Conservation (phyloP, 768 basidiomycete species). For the Mycena olivaceomarginata region DNA sequence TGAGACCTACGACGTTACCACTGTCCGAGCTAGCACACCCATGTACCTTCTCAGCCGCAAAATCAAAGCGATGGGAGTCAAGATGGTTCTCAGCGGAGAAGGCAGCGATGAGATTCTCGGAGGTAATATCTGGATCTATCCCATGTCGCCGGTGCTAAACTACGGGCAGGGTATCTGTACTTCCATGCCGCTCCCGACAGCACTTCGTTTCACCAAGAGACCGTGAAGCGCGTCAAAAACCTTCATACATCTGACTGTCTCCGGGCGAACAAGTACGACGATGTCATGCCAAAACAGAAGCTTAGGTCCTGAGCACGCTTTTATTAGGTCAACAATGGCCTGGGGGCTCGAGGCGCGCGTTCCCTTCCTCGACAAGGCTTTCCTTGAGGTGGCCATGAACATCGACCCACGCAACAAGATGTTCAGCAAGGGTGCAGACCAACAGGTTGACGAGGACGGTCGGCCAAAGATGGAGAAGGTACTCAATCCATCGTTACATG, state of each 20-base stretch:
- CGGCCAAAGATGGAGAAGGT: constrained; percentile 98
- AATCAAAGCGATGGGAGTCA: constrained; percentile 99
- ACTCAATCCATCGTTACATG: constrained; percentile 59
- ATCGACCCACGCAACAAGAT: constrained; percentile 91
- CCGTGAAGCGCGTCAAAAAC: constrained; percentile 96
- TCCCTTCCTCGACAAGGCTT: constrained; percentile 97
- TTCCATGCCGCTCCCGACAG: constrained; percentile 98
- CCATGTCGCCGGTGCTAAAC: constrained; percentile 7
- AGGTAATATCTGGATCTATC: constrained; percentile 67
- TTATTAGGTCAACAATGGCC: constrained; percentile 94
- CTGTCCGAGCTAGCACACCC: constrained; percentile 96
- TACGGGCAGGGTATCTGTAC: constrained; percentile 90
- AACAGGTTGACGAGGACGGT: constrained; percentile 90
- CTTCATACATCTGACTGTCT: constrained; percentile 98
- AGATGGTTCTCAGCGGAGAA: constrained; percentile 99
- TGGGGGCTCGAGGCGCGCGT: constrained; percentile 99
- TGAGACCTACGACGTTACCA: constrained; percentile 99
- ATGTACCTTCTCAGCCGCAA: constrained; percentile 99
- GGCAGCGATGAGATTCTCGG: constrained; percentile 98
- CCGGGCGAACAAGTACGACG: constrained; percentile 93
- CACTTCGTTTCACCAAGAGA: constrained; percentile 95
- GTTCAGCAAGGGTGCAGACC: constrained; percentile 88
- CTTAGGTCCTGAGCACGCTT: constrained; percentile 5
- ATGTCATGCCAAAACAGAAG: constrained; percentile 43
- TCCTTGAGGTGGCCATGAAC: constrained; percentile 96